Percentiles rank a stretch among this genome's conserved stretches.
Evolutionary conservation across 2,329 filamentous ascomycete species (phyloP).

Genomic region (Colletotrichum noveboracense): DNA sequence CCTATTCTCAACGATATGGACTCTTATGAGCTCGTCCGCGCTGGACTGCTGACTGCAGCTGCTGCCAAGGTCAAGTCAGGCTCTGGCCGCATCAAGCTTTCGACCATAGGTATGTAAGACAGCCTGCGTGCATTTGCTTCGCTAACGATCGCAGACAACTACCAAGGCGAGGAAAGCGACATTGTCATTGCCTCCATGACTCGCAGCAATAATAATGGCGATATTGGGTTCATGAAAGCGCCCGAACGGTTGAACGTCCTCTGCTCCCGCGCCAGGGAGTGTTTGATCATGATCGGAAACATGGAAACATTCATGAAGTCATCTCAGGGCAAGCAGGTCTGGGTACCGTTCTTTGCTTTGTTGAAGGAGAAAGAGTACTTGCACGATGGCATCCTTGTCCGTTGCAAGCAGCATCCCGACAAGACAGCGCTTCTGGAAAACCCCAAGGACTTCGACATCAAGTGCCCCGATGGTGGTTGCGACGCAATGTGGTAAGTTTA

Average conservation of each 20-base stretch:
- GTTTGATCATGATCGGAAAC: conserved; percentile 74
- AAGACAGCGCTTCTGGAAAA: conserved; percentile 48
- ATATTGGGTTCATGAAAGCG: conserved; percentile 74
- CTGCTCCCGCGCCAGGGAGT: conserved; percentile 69
- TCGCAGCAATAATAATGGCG: conserved; percentile 64
- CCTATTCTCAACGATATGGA: conserved; percentile 74
- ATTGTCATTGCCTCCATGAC: conserved; percentile 74
- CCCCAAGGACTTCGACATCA: conserved; percentile 62
- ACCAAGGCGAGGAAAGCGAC: conserved; percentile 78
- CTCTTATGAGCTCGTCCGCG: conserved; percentile 63
- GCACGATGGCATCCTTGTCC: conserved; percentile 64
- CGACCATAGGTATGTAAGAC: conserved; percentile 67
- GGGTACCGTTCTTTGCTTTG: conserved; percentile 61
- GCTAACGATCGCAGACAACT: conserved; percentile 63
- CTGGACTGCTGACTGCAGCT: conserved; percentile 63
- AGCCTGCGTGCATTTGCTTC: neutral
- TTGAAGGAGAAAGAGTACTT: conserved; percentile 57
- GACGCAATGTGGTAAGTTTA: conserved; percentile 61
- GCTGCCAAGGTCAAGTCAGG: conserved; percentile 47
- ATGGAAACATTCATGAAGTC: conserved; percentile 68
- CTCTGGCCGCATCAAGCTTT: conserved; percentile 63
- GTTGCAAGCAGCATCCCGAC: conserved; percentile 64
- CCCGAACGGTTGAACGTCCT: conserved; percentile 74
- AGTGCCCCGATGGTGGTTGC: conserved; percentile 76
- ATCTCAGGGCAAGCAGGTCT: conserved; percentile 61